phyloP scores from a whole-genome alignment of 176 grass and related monocot genomes.

The Avena insularis region DNA sequence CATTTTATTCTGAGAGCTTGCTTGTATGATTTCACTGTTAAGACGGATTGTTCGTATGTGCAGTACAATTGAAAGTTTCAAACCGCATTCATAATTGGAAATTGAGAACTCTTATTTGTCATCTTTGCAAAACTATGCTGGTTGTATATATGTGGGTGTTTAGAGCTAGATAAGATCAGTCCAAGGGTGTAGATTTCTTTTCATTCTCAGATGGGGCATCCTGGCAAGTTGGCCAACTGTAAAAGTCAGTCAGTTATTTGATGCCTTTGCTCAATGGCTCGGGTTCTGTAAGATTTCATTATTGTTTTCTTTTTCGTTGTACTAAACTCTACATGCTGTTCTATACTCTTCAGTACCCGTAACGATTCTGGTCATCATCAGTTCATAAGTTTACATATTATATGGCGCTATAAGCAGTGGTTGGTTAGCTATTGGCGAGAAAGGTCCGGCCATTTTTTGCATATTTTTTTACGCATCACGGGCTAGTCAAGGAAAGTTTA shows the following conservation, averaged over 20 bases:
- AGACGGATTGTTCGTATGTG: background rate
- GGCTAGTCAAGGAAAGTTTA: no score
- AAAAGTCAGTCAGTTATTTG: background rate
- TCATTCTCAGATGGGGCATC: background rate
- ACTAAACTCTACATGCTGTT: background rate
- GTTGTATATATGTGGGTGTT: background rate
- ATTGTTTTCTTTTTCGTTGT: background rate
- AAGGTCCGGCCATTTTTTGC: no score
- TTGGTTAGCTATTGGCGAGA: no score
- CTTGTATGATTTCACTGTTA: background rate
- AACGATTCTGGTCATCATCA: background rate
- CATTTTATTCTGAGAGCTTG: background rate
- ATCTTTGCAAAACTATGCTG: background rate
- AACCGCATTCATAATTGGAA: background rate
- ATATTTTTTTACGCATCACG: no score
- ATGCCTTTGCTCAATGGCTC: background rate
- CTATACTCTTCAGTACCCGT: background rate
- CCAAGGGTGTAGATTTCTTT: background rate
- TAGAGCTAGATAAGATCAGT: background rate
- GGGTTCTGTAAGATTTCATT: background rate
- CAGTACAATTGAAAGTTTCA: background rate
- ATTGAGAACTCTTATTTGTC: background rate
- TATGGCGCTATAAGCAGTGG: no score
- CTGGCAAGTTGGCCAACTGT: background rate
- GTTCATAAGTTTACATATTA: background rate